Conservation (phyloP, 805 yeast species). For the Teunomyces funiuensis region DNA sequence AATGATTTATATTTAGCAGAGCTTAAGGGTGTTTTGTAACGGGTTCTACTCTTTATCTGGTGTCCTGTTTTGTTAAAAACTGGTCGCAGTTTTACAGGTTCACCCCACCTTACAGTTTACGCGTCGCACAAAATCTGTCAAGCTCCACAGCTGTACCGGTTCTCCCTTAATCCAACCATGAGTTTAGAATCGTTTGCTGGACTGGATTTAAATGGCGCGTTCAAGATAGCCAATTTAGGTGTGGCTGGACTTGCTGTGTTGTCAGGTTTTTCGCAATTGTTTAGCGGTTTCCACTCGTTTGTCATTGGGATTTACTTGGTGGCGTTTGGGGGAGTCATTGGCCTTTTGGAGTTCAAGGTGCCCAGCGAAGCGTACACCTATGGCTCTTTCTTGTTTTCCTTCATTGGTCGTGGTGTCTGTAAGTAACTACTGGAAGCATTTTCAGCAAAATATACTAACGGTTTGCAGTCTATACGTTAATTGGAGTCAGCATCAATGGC, state of each 20-base stretch:
- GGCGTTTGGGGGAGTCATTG: slow-evolving; percentile 53
- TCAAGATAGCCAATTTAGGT: slow-evolving; percentile 51
- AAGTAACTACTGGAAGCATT: slow-evolving; percentile 29
- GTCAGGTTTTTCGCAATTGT: slow-evolving; percentile 51
- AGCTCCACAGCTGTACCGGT: background rate
- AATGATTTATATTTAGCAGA: too few species aligned
- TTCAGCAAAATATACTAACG: slow-evolving; percentile 19
- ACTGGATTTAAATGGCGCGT: slow-evolving; percentile 44
- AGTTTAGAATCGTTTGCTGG: slow-evolving; percentile 45
- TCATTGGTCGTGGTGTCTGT: slow-evolving; percentile 73
- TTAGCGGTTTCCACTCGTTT: slow-evolving; percentile 51
- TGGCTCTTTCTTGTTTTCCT: slow-evolving; percentile 67
- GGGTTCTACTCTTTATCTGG: too few species aligned
- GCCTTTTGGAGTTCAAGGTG: slow-evolving; percentile 51
- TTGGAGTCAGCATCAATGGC: slow-evolving; percentile 41
- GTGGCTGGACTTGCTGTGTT: slow-evolving; percentile 56
- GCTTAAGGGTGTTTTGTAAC: too few species aligned
- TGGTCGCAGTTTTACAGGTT: background rate
- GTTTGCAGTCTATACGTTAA: slow-evolving; percentile 33
- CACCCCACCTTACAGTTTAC: background rate
- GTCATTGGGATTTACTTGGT: slow-evolving; percentile 59
- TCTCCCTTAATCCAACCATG: slow-evolving; percentile 23
- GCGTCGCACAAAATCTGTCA: background rate
- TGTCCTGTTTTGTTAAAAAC: too few species aligned
- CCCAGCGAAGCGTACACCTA: slow-evolving; percentile 64